Evolutionary conservation across 1,284 basidiomycete species (phyloP).

Genomic region (Ganoderma resinaceum): DNA sequence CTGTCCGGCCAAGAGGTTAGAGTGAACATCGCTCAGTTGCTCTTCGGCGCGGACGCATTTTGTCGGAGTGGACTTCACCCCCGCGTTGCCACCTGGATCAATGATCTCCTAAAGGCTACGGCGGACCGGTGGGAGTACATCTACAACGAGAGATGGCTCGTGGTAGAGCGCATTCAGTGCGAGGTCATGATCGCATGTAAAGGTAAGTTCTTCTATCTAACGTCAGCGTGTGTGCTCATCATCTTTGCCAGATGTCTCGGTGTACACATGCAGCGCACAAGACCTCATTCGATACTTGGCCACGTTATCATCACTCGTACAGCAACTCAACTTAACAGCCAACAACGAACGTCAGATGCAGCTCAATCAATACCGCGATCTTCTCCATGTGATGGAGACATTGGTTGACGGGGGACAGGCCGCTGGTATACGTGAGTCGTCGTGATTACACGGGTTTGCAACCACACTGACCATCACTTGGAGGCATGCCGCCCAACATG

Average conservation of each 20-base stretch:
- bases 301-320: background rate
- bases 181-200: background rate
- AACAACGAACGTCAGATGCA: background rate
- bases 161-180: background rate
- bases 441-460: background rate
- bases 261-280: background rate
- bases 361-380: background rate
- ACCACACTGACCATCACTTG: background rate
- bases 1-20: no score
- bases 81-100: background rate
- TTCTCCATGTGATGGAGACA: background rate
- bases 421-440: background rate
- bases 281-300: background rate
- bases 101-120: background rate
- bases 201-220: background rate
- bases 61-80: background rate
- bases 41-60: background rate
- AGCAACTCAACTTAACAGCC: background rate
- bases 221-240: background rate
- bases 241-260: background rate
- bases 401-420: background rate
- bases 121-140: background rate
- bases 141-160: background rate
- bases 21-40: background rate
- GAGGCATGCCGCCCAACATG: background rate